Evolutionary conservation across 2,329 filamentous ascomycete species (phyloP), one percentile per base, ranked within the genome.

Genomic region (Alternaria brassicae): DNA sequence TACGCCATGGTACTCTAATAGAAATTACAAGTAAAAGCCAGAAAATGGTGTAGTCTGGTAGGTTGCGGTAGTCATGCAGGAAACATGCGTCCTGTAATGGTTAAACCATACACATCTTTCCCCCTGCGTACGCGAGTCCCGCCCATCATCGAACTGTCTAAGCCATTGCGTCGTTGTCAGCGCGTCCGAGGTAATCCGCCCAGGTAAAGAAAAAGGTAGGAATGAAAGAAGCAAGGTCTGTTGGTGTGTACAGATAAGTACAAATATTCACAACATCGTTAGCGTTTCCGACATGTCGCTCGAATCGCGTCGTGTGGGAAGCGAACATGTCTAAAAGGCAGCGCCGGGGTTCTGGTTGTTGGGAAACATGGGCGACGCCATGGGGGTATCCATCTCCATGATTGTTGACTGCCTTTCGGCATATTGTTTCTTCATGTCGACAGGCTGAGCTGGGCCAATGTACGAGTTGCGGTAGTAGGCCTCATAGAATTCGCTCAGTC

Each of bases 401-500:
- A 74, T 77, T 0, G 73, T 73, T 3, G 67, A 65, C 28, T 72
- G 66, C 7, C 68, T 59, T 15, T 70, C 66, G 3, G 67, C 60
- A 8, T 61, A 32, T 12, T 62, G 61, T 39, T 66, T 66, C 8
- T 57, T 48, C 8, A 25, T 23, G 19, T 60, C 65, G 15, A 67
- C 44, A 3, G 56, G 25, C 34, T 56, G 51, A 17, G 60, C 49
- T 17, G 53, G 23, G 12, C 53, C 60, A 6, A 68, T 48, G 28
- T 70, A 66, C 23, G 74, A 76, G 19, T 73, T 64, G 19, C 75
- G 72, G 61, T 77, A 79, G 63, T 79, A 79, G 0, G 75, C 72
- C 21, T 78, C 76, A 68, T 76, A 78, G 62, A 79, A 77, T n/a
- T 79, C 77, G 64, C 75, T 77, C 45, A 78, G 65, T 17, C 73